These are phyloP conservation scores for Trematosphaeria pertusa DNA, from an alignment of 2,329 filamentous ascomycete species.

Conservation along the genomic window DNA sequence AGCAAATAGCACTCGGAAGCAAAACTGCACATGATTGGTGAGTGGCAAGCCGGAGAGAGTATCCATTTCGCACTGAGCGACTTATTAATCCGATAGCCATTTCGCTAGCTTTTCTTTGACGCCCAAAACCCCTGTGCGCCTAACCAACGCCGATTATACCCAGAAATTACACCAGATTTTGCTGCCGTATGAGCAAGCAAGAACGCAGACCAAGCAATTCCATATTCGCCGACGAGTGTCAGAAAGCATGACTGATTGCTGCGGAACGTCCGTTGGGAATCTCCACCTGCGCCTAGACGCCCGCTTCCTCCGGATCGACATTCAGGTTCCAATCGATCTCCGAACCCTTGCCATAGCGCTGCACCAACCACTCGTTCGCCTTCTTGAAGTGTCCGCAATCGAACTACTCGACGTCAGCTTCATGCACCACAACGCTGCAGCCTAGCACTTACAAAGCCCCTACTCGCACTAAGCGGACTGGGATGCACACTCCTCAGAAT, in stretches of 20 bases:
- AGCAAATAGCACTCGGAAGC: no score
- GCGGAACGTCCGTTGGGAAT: neutral
- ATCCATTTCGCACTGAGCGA: no score
- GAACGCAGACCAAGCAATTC: neutral
- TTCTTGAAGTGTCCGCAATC: constrained; percentile 81
- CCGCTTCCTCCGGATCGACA: constrained; percentile 52
- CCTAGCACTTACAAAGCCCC: constrained; percentile 71
- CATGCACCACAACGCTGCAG: neutral
- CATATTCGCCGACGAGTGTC: neutral
- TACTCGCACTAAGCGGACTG: constrained; percentile 84
- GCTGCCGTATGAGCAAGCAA: neutral
- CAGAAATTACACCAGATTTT: neutral
- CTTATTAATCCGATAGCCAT: no score
- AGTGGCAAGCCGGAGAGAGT: no score
- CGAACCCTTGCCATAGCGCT: constrained; percentile 78
- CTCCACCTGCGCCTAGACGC: constrained; percentile 19
- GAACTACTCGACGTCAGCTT: constrained; percentile 59
- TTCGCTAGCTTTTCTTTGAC: no score
- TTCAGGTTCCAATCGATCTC: constrained; percentile 85
- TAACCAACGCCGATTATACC: constrained; percentile 1
- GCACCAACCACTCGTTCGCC: constrained; percentile 83
- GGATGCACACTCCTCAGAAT: constrained; percentile 90
- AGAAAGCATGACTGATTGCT: neutral
- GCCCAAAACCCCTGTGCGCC: neutral
- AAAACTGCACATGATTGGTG: no score